Evolutionary conservation across 192 early-diverging fungal species (phyloP).

Genomic region (Mortierella alpina): DNA sequence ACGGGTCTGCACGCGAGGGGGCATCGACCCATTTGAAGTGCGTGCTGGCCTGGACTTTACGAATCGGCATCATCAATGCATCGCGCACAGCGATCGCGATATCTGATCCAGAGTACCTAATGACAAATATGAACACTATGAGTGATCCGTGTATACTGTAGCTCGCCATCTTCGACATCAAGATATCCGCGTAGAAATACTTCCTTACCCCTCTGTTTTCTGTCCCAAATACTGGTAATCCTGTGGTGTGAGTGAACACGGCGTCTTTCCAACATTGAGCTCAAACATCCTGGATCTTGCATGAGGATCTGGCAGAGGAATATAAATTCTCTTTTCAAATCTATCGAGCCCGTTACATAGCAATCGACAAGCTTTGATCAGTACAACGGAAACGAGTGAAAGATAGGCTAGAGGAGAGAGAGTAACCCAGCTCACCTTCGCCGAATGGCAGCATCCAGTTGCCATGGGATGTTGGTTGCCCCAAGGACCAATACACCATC

Average conservation of each 20-base stretch:
- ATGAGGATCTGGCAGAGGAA: constrained; percentile 91
- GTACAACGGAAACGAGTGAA: neutral
- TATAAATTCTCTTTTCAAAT: constrained; percentile 99
- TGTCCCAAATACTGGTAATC: constrained; percentile 85
- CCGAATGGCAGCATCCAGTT: constrained; percentile 92
- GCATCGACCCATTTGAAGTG: constrained; percentile 87
- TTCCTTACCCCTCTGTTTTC: constrained; percentile 79
- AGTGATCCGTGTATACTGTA: neutral
- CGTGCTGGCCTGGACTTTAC: constrained; percentile 94
- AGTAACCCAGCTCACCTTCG: constrained; percentile 65
- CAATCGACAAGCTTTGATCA: neutral
- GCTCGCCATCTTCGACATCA: neutral
- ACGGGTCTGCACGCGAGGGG: constrained; percentile 66
- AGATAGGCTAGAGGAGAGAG: neutral
- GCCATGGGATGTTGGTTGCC: constrained; percentile 98
- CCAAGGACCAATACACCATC: constrained; percentile 95
- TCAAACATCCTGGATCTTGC: constrained; percentile 93
- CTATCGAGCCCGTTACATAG: constrained; percentile 33
- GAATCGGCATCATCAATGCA: constrained; percentile 96
- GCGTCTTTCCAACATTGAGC: constrained; percentile 93
- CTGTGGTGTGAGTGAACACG: constrained; percentile 75
- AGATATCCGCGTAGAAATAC: neutral
- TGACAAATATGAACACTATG: neutral
- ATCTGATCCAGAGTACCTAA: constrained; percentile 93
- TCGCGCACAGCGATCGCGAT: constrained; percentile 94